phyloP scores from a whole-genome alignment of 495 filamentous ascomycete species.

The Xylaria flabelliformis region DNA sequence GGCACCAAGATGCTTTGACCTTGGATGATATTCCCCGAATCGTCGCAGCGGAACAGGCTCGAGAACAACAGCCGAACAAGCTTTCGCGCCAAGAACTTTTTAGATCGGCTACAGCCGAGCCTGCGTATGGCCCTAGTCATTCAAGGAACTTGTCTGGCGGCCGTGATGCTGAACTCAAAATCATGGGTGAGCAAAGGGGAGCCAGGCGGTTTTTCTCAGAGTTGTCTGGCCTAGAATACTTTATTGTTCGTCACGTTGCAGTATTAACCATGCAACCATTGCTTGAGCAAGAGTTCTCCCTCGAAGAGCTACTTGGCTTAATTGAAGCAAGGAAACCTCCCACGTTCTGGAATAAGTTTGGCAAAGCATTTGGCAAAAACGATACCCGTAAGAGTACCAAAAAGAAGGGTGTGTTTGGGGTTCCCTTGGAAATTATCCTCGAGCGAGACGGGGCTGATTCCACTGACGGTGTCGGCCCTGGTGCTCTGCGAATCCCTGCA shows the following conservation, averaged over 20 bases:
- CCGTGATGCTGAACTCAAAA: constrained; percentile 59
- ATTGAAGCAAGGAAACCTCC: constrained; percentile 88
- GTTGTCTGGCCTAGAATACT: constrained; percentile 92
- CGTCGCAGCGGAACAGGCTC: constrained; percentile 92
- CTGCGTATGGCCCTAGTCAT: constrained; percentile 75
- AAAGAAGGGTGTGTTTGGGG: constrained; percentile 94
- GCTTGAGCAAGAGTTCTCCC: constrained; percentile 84
- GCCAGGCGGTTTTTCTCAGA: constrained; percentile 93
- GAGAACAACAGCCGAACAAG: constrained; percentile 85
- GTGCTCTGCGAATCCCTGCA: constrained; percentile 83
- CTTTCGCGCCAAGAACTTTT: constrained; percentile 78
- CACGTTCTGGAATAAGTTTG: constrained; percentile 97
- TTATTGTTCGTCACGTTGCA: constrained; percentile 94
- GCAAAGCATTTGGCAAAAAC: constrained; percentile 85
- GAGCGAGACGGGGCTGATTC: constrained; percentile 95
- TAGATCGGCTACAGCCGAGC: constrained; percentile 65
- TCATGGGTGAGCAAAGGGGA: constrained; percentile 56
- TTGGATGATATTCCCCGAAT: constrained; percentile 98
- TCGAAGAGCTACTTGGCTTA: constrained; percentile 92
- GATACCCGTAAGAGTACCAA: constrained; percentile 79
- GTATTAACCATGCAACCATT: constrained; percentile 95
- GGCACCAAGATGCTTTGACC: constrained; percentile 88
- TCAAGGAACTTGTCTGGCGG: constrained; percentile 76
- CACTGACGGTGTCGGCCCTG: constrained; percentile 93
- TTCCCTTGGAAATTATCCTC: constrained; percentile 81